These are phyloP conservation scores for Colletotrichum tamarilloi DNA, from an alignment of 2,329 filamentous ascomycete species.

Conservation along the genomic window DNA sequence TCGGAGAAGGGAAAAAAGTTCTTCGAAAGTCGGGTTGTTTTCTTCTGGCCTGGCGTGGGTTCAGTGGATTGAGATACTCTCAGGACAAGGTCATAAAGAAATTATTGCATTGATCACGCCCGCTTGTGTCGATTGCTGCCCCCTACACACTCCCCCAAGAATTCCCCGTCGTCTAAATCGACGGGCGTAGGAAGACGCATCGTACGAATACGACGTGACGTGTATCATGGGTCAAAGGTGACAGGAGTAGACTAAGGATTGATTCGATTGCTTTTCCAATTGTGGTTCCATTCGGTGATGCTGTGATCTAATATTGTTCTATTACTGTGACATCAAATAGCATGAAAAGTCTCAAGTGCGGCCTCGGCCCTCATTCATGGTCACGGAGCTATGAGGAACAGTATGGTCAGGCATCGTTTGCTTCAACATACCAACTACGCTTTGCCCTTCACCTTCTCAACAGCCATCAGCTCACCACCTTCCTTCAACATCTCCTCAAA, in stretches of 20 bases:
- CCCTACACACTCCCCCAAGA: not conserved
- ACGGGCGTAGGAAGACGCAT: slow-evolving; percentile 3
- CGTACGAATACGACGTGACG: slow-evolving; percentile 32
- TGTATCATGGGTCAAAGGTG: slow-evolving; percentile 30
- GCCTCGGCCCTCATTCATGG: too few relatives aligned
- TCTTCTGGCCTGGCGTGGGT: slow-evolving; percentile 35
- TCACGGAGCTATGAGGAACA: too few relatives aligned
- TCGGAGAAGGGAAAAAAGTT: slow-evolving; percentile 28
- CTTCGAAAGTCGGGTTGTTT: slow-evolving; percentile 22
- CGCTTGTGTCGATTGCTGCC: not conserved
- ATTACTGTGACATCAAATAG: not conserved
- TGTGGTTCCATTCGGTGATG: not conserved
- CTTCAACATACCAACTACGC: not conserved
- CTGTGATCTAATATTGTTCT: not conserved
- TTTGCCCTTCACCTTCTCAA: slow-evolving; percentile 39
- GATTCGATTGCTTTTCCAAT: slow-evolving; percentile 9
- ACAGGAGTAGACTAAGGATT: slow-evolving; percentile 32
- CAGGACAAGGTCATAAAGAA: slow-evolving; percentile 37
- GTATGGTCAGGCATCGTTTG: too few relatives aligned
- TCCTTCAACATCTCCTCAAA: slow-evolving; percentile 62
- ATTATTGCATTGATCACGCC: slow-evolving; percentile 35
- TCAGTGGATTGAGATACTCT: slow-evolving; percentile 34
- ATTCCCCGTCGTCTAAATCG: not conserved
- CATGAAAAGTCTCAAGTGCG: too few relatives aligned
- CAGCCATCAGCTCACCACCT: slow-evolving; percentile 58